Evolutionary conservation across 2,329 filamentous ascomycete genomes (phyloP).

Genomic region (Fusarium nelsonii): DNA sequence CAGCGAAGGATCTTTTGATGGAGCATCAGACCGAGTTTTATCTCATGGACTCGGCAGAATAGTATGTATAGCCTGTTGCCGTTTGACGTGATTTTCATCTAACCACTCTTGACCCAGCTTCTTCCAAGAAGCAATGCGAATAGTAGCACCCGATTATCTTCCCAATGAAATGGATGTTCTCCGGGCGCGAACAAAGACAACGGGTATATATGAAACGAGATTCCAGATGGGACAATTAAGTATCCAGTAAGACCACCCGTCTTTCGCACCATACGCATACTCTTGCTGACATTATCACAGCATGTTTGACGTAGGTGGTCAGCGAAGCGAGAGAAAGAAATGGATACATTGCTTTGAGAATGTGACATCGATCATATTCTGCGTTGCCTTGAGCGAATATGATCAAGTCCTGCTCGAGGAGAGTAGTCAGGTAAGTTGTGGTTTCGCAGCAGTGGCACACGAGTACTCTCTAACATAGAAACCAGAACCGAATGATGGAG

Average conservation of each 20-base stretch:
- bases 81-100: slow-evolving; percentile 11
- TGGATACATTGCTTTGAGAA: slow-evolving; percentile 99
- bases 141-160: slow-evolving; percentile 86
- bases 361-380: slow-evolving; percentile 99
- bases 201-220: slow-evolving; percentile 97
- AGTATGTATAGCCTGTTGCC: slow-evolving; percentile 70
- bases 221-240: slow-evolving; percentile 99
- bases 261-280: neutral
- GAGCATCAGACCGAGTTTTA: slow-evolving; percentile 98
- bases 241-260: slow-evolving; percentile 81
- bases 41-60: slow-evolving; percentile 98
- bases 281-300: slow-evolving; percentile 61
- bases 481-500: slow-evolving; percentile 99
- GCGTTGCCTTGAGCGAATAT: slow-evolving; percentile 97
- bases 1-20: slow-evolving; percentile 83
- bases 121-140: slow-evolving; percentile 91
- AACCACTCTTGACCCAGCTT: slow-evolving; percentile 71
- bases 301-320: slow-evolving; percentile 99
- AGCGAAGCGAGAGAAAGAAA: slow-evolving; percentile 97
- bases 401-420: slow-evolving; percentile 97
- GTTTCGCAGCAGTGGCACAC: neutral
- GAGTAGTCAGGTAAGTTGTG: slow-evolving; percentile 80
- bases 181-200: slow-evolving; percentile 96
- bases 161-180: slow-evolving; percentile 96
- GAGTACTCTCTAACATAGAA: slow-evolving; percentile 18